These are phyloP conservation scores for Jatropha podagrica DNA, from an alignment of 441 rosid species.

Conservation along the genomic window DNA sequence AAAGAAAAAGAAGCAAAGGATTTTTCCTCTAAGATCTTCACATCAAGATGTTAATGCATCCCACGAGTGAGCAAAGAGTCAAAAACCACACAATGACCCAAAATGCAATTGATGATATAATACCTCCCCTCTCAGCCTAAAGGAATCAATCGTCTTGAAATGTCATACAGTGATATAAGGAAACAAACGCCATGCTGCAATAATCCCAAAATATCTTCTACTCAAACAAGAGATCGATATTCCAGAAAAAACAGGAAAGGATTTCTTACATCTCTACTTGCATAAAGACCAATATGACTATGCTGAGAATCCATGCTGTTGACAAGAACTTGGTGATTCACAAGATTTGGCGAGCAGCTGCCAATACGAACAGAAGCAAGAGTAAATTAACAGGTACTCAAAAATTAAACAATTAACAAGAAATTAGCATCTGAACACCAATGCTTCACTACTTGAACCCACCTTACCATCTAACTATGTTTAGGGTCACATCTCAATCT, in stretches of 20 bases:
- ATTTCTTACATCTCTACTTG: conserved; percentile 77
- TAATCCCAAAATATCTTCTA: neutral
- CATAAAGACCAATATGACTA: conserved; percentile 89
- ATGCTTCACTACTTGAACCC: neutral
- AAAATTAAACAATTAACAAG: neutral
- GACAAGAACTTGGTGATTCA: conserved; percentile 76
- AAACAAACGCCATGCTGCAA: conserved; percentile 2
- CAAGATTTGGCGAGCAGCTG: conserved; percentile 93
- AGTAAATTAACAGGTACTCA: conserved; percentile 18
- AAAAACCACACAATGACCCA: neutral
- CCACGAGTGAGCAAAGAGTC: neutral
- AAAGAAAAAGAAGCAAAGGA: neutral
- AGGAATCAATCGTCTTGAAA: neutral
- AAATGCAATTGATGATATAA: neutral
- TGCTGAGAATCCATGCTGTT: conserved; percentile 85
- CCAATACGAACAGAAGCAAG: conserved; percentile 22
- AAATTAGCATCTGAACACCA: neutral
- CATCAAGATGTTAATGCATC: neutral
- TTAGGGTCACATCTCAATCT: too few relatives aligned
- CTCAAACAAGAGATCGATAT: neutral
- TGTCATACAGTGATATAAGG: neutral
- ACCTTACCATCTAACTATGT: neutral
- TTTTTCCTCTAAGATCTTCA: neutral
- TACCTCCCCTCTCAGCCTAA: neutral
- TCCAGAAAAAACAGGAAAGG: conserved; percentile 10